Evolutionary conservation across 257 asterid species (phyloP), one percentile per base, ranked within the genome.

Genomic region (Orobanche coerulescens): DNA sequence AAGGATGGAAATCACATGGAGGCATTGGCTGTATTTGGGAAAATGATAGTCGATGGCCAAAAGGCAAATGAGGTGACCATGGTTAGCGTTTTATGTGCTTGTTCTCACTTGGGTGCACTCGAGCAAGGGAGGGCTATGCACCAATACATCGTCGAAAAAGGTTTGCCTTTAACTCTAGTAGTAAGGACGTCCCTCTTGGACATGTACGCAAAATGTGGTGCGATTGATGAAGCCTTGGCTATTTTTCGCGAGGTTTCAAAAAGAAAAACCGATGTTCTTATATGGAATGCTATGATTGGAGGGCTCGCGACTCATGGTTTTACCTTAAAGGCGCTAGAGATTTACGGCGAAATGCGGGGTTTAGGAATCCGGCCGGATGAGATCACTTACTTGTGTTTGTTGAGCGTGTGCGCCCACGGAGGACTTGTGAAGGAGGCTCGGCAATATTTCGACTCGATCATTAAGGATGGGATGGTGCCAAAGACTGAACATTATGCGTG

Each of bases 191-290:
- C 96, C 11, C 69, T 86, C 4, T 74, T 89, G 14, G 95, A 89
- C 77, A 86, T 82, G 95, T 86, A 86, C 58, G 91, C 86, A 10
- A 89, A 89, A 59, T 82, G 96, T 31, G 96, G 95, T 4, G 85
- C 87, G 0, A 75, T 89, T 7, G 75, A 80, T 14, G 83, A 83
- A 63, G 91, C 94, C 0, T 36, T 83, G 69, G 64, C 6, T 31
- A 79, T 84, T 26, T 89, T 89, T 55, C 85, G 66, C n/a, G 75
- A 71, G 60, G 78, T 16, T 53, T 23, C 73, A 3, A 25, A 4
- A 50, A 65, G 72, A 25, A 72, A 74, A 42, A 82, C 80, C 0
- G 90, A 88, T 61, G 82, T 79, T 4, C 58, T 89, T 1, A 56
- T 89, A 14, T 89, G 96, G 95, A 89, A 86, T 15, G 64, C 91